Conservation (phyloP, 257 asterid species). For the Lantana camara region DNA sequence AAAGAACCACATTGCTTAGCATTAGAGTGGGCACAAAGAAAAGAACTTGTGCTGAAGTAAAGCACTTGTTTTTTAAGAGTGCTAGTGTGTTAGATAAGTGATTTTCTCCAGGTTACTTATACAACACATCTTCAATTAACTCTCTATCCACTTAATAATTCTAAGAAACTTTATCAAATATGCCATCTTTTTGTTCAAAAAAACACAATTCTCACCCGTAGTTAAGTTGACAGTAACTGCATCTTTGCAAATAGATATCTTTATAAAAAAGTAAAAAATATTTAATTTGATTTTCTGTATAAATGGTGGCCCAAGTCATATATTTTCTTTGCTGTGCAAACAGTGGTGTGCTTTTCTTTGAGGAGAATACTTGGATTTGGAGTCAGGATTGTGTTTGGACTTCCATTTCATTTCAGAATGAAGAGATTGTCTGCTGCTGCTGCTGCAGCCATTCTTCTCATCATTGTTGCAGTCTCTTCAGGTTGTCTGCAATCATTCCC, state of each 20-base stretch:
- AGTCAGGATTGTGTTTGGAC: conserved; percentile 1
- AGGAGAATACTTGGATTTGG: conserved; percentile 19
- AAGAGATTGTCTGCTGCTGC: conserved; percentile 30
- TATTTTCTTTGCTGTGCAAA: conserved; percentile 28
- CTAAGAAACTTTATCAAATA: conserved; percentile 5
- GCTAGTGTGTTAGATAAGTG: conserved; percentile 32
- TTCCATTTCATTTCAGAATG: conserved; percentile 27
- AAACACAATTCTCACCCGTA: background rate
- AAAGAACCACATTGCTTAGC: background rate
- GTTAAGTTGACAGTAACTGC: background rate
- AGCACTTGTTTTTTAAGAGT: conserved; percentile 29
- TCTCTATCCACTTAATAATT: background rate
- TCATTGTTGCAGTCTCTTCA: conserved; percentile 34
- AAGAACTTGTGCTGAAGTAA: conserved; percentile 46
- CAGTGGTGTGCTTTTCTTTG: conserved; percentile 24
- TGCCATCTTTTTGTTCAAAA: background rate
- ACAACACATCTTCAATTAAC: conserved; percentile 5
- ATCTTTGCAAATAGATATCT: no score
- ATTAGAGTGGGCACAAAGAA: conserved; percentile 45
- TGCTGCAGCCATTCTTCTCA: conserved; percentile 30
- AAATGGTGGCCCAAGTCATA: conserved; percentile 10
- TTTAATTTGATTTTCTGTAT: conserved; percentile 13
- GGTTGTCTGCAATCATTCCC: conserved; percentile 13
- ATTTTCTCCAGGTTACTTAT: conserved; percentile 12
- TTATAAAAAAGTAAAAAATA: conserved; percentile 16